A percentile compares a stretch with the other conserved stretches of the same genome.
These are phyloP conservation scores for Leucocoprinus leucothites DNA, from an alignment of 768 basidiomycete genomes.

Conservation along the genomic window DNA sequence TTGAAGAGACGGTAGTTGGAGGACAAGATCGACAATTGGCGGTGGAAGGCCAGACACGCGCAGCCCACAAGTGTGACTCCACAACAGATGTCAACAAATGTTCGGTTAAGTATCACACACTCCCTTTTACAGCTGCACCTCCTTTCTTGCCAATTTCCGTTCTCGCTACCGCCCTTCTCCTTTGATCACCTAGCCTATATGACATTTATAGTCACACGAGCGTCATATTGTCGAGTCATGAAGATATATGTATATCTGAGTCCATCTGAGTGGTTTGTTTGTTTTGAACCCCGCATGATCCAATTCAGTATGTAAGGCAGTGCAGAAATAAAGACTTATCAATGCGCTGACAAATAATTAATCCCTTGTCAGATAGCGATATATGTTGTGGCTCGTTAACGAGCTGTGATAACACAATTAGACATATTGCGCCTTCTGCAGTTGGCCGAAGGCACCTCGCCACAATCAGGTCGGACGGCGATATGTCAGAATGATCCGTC, in stretches of 20 bases:
- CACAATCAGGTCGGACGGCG: not conserved
- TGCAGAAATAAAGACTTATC: not conserved
- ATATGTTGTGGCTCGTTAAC: not conserved
- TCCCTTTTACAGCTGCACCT: slow-evolving; percentile 6
- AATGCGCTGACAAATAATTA: slow-evolving; percentile 1
- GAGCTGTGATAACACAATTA: not conserved
- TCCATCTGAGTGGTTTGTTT: not conserved
- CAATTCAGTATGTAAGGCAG: not conserved
- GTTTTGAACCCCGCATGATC: not conserved
- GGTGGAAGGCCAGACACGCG: slow-evolving; percentile 41
- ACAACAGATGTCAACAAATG: slow-evolving; percentile 37
- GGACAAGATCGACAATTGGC: slow-evolving; percentile 20
- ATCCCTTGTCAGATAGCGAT: slow-evolving; percentile 1
- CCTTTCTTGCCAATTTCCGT: not conserved
- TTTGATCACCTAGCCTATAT: not conserved
- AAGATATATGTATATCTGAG: not conserved
- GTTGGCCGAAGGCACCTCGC: not conserved
- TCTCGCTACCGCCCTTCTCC: not conserved
- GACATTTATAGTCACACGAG: not conserved
- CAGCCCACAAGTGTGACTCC: slow-evolving; percentile 28
- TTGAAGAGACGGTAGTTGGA: slow-evolving; percentile 14
- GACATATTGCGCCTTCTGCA: not conserved
- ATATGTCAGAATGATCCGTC: slow-evolving; percentile 7
- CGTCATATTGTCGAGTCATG: slow-evolving; percentile 4
- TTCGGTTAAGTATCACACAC: not conserved